These are phyloP conservation scores for Candida michaelii DNA, from an alignment of 805 yeast genomes.

Conservation along the genomic window DNA sequence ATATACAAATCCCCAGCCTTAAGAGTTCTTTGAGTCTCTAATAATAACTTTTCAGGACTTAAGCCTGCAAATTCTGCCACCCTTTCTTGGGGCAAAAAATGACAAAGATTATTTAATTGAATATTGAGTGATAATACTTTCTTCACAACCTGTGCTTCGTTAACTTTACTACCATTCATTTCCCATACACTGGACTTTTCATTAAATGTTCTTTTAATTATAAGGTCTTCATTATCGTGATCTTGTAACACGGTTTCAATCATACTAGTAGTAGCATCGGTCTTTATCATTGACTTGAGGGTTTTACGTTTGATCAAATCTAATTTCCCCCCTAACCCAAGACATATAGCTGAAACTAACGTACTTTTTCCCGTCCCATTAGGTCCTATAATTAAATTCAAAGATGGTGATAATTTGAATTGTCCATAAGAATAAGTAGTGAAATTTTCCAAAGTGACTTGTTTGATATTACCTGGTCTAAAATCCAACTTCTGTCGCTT, in stretches of 20 bases:
- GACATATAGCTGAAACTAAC: slow-evolving; percentile 86
- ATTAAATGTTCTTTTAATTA: slow-evolving; percentile 48
- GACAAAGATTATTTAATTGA: slow-evolving; percentile 89
- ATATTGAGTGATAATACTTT: slow-evolving; percentile 57
- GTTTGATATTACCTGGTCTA: slow-evolving; percentile 48
- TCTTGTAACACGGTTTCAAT: slow-evolving; percentile 55
- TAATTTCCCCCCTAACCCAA: slow-evolving; percentile 81
- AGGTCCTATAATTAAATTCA: slow-evolving; percentile 93
- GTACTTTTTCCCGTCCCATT: slow-evolving; percentile 97
- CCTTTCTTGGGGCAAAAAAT: slow-evolving; percentile 91
- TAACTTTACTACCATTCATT: slow-evolving; percentile 40
- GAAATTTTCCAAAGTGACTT: slow-evolving; percentile 58
- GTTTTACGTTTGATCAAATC: slow-evolving; percentile 69
- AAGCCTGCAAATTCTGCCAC: slow-evolving; percentile 89
- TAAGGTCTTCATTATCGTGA: slow-evolving; percentile 28
- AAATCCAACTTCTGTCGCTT: slow-evolving; percentile 8
- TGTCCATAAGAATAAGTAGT: slow-evolving; percentile 70
- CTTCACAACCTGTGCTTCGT: slow-evolving; percentile 47
- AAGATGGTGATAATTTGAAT: slow-evolving; percentile 73
- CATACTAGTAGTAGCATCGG: slow-evolving; percentile 48
- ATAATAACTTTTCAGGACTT: slow-evolving; percentile 68
- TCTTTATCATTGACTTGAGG: slow-evolving; percentile 69
- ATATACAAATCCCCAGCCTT: slow-evolving; percentile 57
- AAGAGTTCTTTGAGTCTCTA: slow-evolving; percentile 80
- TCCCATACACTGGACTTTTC: slow-evolving; percentile 52